Evolutionary conservation across 495 filamentous ascomycete species (phyloP), one percentile per base, ranked within the genome.

Genomic region (Talaromyces wortmannii): DNA sequence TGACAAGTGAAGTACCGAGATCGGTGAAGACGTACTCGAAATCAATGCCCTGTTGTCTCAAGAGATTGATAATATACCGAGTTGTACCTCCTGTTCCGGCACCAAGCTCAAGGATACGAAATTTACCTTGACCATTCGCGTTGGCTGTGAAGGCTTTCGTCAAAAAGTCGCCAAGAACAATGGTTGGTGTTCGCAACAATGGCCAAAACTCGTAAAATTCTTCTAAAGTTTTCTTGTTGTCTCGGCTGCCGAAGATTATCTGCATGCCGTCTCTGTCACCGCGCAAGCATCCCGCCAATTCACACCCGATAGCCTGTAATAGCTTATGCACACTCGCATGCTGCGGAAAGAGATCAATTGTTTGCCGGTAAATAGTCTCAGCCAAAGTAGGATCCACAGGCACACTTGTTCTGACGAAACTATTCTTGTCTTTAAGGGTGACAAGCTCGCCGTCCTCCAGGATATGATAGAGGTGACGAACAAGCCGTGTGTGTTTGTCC

Each of bases 11-110:
- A 1, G 66, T 45, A 0, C 69, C 70, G 5, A 79, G 48, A 45
- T 81, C 78, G 0, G 73, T 78, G 56, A 81, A 77, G 0, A 71
- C 76, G 47, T 81, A 81, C 32, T 64, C 53, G 57, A 78, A 56
- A 3, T 62, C 53, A 3, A 65, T 52, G 30, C 59, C 57, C 15
- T 57, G 45, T 0, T 53, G 46, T 4, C 56, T 53, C 6, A 75
- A 48, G 13, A 51, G 32, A 0, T 64, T 57, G 15, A 72, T 55
- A 3, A 70, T 46, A 31, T 55, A 61, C 23, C 55, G 60, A 3
- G 75, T 74, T 1, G 74, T 77, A 1, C 72, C 72, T 17, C 74
- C 74, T 3, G 74, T 76, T 6, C 75, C 76, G 11, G 63, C 75
- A 12, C 75, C 75, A 18, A 78, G 56, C 49, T 78, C 74, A 1